These are phyloP conservation scores for Misopates orontium DNA, from an alignment of 257 asterid species.

Conservation along the genomic window DNA sequence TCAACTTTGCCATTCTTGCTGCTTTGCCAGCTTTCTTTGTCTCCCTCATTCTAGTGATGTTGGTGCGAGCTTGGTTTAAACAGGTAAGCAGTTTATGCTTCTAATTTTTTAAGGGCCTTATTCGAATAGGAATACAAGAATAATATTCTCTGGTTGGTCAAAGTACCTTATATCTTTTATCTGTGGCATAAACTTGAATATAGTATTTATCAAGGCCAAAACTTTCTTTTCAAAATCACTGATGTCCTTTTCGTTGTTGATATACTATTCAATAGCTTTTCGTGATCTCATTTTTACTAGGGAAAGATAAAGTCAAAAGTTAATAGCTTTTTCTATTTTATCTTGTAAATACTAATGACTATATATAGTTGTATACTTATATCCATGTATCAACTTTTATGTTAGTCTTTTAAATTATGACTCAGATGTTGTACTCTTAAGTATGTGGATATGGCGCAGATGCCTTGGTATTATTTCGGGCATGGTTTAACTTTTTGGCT, in stretches of 20 bases:
- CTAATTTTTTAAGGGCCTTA: neutral
- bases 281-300: neutral
- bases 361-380: neutral
- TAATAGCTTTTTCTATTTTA: conserved; percentile 1
- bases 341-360: neutral
- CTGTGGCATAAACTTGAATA: neutral
- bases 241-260: conserved; percentile 19
- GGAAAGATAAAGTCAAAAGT: neutral
- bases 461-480: neutral
- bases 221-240: neutral
- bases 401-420: neutral
- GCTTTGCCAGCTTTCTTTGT: conserved; percentile 97
- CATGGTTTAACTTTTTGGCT: conserved; percentile 4
- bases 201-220: no score
- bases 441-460: conserved; percentile 7
- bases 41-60: conserved; percentile 72
- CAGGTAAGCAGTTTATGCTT: conserved; percentile 47
- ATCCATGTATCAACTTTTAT: neutral
- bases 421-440: neutral
- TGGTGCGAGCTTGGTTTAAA: conserved; percentile 91
- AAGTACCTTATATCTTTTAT: neutral
- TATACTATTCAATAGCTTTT: neutral
- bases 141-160: conserved; percentile 13
- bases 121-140: conserved; percentile 4
- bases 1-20: conserved; percentile 97